Percentiles rank a stretch among this genome's conserved stretches.
Conservation (phyloP, 2,329 filamentous ascomycete genomes). For the Dothistroma pini region DNA sequence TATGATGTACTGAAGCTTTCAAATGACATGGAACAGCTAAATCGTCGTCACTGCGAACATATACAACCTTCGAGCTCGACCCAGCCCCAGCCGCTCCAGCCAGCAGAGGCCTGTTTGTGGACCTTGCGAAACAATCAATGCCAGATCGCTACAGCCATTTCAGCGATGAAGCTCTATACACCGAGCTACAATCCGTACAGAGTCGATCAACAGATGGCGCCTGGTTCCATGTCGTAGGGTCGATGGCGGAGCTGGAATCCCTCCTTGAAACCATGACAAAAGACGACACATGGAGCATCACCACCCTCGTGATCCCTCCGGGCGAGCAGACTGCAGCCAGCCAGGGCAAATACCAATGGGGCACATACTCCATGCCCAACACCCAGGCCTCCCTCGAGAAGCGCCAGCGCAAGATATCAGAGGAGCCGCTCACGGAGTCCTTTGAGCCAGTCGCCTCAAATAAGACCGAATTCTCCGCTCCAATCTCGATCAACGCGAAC, state of each 20-base stretch:
- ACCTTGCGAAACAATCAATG: constrained; percentile 29
- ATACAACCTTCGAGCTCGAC: constrained; percentile 27
- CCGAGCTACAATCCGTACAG: constrained; percentile 4
- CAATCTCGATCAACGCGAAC: constrained; percentile 37
- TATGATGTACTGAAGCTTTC: background rate
- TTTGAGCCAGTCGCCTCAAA: constrained; percentile 27
- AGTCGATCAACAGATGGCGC: constrained; percentile 12
- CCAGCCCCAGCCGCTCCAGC: constrained; percentile 24
- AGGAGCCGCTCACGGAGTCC: constrained; percentile 21
- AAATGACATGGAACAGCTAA: constrained; percentile 10
- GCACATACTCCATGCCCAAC: constrained; percentile 32
- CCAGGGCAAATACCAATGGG: constrained; percentile 28
- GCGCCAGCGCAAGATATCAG: constrained; percentile 20
- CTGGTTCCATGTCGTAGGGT: constrained; percentile 20
- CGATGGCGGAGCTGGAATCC: constrained; percentile 17
- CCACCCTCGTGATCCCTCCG: constrained; percentile 23
- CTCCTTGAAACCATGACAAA: constrained; percentile 15
- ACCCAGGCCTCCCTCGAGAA: constrained; percentile 25
- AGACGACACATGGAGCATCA: constrained; percentile 21
- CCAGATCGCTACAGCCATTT: constrained; percentile 10
- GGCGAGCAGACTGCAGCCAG: constrained; percentile 14
- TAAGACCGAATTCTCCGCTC: constrained; percentile 18
- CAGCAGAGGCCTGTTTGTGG: constrained; percentile 28
- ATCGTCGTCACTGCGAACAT: constrained; percentile 13
- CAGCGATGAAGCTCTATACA: constrained; percentile 16